A percentile compares a stretch with the other conserved stretches of the same genome.
These are phyloP conservation scores for Lactarius evosmus DNA, from an alignment of 768 basidiomycete species.

Conservation along the genomic window DNA sequence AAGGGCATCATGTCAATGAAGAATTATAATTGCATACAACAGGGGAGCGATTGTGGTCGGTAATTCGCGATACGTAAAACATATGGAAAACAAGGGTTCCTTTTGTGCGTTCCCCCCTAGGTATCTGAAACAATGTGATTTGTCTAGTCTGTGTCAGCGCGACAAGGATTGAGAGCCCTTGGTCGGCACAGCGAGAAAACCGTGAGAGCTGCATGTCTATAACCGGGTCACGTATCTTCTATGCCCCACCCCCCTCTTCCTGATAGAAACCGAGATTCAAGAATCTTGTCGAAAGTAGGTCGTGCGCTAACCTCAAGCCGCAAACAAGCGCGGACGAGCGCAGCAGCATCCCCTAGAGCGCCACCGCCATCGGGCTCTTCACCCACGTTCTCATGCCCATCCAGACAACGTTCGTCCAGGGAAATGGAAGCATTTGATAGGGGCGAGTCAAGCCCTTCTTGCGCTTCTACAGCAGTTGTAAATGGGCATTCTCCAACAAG, in stretches of 20 bases:
- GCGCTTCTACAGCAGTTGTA: conserved; percentile 86
- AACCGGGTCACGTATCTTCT: conserved; percentile 27
- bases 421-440: conserved; percentile 74
- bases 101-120: conserved; percentile 12
- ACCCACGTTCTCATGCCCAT: conserved; percentile 68
- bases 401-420: conserved; percentile 76
- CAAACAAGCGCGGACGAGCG: conserved; percentile 80
- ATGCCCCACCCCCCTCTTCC: conserved; percentile 74
- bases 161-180: conserved; percentile 9
- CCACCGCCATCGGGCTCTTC: conserved; percentile 83
- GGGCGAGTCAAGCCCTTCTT: conserved; percentile 74
- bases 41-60: conserved; percentile 6
- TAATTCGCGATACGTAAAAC: conserved; percentile 18
- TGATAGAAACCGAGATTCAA: conserved; percentile 75
- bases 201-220: conserved; percentile 14
- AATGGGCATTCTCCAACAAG: conserved; percentile 91
- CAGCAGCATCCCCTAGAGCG: conserved; percentile 77
- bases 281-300: conserved; percentile 82
- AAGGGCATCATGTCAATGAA: conserved; percentile 1
- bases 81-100: neutral
- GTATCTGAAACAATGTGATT: conserved; percentile 14
- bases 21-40: conserved; percentile 16
- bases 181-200: conserved; percentile 1
- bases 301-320: conserved; percentile 72
- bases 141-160: neutral